These are phyloP conservation scores for Hymenoscyphus linearis DNA, from an alignment of 2,329 filamentous ascomycete species.

Conservation along the genomic window DNA sequence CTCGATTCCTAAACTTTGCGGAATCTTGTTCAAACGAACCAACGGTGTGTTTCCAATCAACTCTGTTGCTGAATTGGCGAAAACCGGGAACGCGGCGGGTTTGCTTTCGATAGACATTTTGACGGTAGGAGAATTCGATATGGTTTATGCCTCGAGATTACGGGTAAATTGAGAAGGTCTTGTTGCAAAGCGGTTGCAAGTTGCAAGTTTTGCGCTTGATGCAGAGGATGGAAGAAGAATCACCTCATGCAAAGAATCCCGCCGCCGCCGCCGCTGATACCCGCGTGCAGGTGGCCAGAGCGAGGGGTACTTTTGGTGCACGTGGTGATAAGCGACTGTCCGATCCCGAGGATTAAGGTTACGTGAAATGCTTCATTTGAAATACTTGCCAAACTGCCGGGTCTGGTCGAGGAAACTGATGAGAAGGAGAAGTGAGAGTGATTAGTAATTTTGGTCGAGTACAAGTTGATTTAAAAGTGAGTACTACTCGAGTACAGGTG, in stretches of 20 bases:
- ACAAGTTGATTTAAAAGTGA: not conserved
- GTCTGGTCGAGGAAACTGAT: too few species aligned
- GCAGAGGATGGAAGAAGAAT: not conserved
- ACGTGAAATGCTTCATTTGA: not conserved
- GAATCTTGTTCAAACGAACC: slow-evolving; percentile 87
- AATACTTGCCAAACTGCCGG: not conserved
- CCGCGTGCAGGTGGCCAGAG: too few species aligned
- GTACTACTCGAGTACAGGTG: too few species aligned
- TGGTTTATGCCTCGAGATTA: not conserved
- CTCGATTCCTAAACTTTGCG: slow-evolving; percentile 83
- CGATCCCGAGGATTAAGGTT: not conserved
- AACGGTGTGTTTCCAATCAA: slow-evolving; percentile 96
- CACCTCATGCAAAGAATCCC: not conserved
- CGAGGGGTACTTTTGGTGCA: slow-evolving; percentile 2
- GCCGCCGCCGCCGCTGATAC: not conserved
- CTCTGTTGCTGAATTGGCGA: slow-evolving; percentile 63
- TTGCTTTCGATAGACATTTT: slow-evolving; percentile 21
- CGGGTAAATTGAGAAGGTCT: not conserved
- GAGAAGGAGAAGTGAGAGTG: not conserved
- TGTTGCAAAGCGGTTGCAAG: not conserved
- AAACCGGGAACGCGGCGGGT: slow-evolving; percentile 22
- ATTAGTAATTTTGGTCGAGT: not conserved
- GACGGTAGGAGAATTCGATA: not conserved
- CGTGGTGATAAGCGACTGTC: slow-evolving; percentile 9
- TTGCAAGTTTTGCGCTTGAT: not conserved